Conservation (phyloP, 177 flowering plant genomes). For the Vitis hybrid region DNA sequence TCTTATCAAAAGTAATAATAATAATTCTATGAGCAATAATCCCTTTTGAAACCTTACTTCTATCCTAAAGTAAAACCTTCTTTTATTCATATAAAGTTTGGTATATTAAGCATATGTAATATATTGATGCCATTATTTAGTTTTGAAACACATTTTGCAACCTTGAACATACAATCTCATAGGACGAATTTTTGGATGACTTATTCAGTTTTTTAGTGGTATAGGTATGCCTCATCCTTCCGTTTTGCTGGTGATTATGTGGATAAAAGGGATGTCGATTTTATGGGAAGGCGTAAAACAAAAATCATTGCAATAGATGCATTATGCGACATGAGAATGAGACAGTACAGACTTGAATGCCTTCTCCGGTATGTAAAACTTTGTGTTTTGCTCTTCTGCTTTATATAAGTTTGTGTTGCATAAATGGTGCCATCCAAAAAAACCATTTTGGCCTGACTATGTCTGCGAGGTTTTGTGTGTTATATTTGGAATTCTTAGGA, state of each 20-base stretch:
- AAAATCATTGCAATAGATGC: conserved; percentile 90
- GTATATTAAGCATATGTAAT: not conserved
- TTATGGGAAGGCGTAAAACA: conserved; percentile 66
- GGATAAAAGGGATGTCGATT: conserved; percentile 54
- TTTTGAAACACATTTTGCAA: too few relatives aligned
- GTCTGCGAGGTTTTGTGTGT: too few relatives aligned
- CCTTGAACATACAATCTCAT: too few relatives aligned
- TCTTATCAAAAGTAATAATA: too few relatives aligned
- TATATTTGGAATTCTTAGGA: too few relatives aligned
- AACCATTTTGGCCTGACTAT: too few relatives aligned
- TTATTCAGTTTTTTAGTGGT: conserved; percentile 10
- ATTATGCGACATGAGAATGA: conserved; percentile 50
- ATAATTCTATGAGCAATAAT: too few relatives aligned
- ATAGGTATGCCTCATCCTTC: conserved; percentile 81
- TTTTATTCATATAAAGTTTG: not conserved
- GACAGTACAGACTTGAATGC: conserved; percentile 52
- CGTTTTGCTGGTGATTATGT: conserved; percentile 63
- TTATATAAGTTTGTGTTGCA: not conserved
- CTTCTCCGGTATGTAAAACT: conserved; percentile 55
- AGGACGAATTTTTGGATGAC: not conserved
- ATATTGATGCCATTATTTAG: not conserved
- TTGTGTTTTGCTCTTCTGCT: not conserved
- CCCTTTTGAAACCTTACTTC: too few relatives aligned
- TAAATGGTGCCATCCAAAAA: too few relatives aligned
- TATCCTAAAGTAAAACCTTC: too few relatives aligned